These are phyloP conservation scores for Amphirosellinia nigrospora DNA, from an alignment of 495 filamentous ascomycete species.

Conservation along the genomic window DNA sequence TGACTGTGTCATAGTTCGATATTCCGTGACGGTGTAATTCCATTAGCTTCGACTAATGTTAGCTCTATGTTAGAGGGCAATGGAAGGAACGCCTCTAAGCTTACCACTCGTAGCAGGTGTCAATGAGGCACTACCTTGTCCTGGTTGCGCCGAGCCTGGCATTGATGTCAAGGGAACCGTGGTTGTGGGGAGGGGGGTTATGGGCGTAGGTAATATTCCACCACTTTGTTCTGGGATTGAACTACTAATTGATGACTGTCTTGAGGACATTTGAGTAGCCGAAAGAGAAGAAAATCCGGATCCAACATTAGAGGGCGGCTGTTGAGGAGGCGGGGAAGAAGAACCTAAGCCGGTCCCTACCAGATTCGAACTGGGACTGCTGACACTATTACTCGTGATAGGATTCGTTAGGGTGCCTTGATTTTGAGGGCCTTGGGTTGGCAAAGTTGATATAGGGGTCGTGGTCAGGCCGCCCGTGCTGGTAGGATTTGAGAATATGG, in stretches of 20 bases:
- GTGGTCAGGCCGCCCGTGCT: neutral
- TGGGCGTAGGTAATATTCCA: neutral
- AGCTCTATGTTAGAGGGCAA: conserved; percentile 4
- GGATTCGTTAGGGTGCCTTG: conserved; percentile 9
- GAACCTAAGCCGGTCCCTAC: neutral
- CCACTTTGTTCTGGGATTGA: neutral
- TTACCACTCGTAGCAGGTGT: conserved; percentile 27
- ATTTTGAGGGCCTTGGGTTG: neutral
- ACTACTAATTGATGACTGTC: neutral
- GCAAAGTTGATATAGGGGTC: neutral
- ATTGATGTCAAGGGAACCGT: conserved; percentile 8
- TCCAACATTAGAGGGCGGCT: neutral
- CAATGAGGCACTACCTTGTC: neutral
- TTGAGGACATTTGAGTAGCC: neutral
- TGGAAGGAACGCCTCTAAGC: neutral
- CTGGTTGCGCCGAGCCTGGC: conserved; percentile 20
- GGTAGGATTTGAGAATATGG: neutral
- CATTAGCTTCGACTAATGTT: conserved; percentile 10
- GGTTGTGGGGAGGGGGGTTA: neutral
- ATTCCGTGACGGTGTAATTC: conserved; percentile 15
- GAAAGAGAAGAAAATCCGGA: neutral
- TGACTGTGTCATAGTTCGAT: conserved; percentile 15
- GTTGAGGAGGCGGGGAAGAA: neutral
- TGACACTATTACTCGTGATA: neutral
- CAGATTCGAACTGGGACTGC: neutral